Percentiles rank a stretch among this genome's conserved stretches.
These are phyloP conservation scores for Astrocystis sublimbata DNA, from an alignment of 495 filamentous ascomycete species.

Conservation along the genomic window DNA sequence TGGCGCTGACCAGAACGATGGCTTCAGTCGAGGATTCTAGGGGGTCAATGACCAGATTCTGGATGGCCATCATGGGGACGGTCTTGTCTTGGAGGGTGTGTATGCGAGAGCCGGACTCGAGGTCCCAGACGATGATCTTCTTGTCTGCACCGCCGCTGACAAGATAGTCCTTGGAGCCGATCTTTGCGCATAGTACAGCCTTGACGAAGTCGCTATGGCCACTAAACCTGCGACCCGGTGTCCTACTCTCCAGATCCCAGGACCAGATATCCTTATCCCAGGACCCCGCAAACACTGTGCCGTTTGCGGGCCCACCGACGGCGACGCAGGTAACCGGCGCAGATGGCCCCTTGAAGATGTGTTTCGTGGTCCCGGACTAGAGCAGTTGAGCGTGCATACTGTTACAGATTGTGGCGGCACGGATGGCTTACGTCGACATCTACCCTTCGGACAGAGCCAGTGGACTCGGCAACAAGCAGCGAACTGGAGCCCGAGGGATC, in stretches of 20 bases:
- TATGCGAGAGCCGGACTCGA: conserved; percentile 63
- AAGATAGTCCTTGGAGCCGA: conserved; percentile 64
- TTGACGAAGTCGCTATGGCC: conserved; percentile 94
- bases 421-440: conserved; percentile 68
- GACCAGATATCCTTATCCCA: conserved; percentile 94
- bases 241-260: conserved; percentile 64
- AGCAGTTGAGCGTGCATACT: conserved; percentile 3
- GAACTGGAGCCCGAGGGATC: conserved; percentile 63
- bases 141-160: conserved; percentile 87
- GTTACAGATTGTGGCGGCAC: background rate
- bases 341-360: conserved; percentile 69
- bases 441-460: conserved; percentile 71
- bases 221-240: conserved; percentile 57
- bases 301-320: conserved; percentile 57
- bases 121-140: conserved; percentile 81
- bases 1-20: conserved; percentile 69
- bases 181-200: conserved; percentile 57
- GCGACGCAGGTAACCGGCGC: conserved; percentile 79
- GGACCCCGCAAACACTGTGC: conserved; percentile 76
- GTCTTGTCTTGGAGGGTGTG: conserved; percentile 66
- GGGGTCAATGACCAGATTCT: conserved; percentile 74
- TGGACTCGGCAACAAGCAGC: conserved; percentile 80
- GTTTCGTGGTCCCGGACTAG: conserved; percentile 36
- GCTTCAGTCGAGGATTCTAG: conserved; percentile 46
- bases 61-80: conserved; percentile 73